Evolutionary conservation across 2,329 filamentous ascomycete species (phyloP), one percentile per base, ranked within the genome.

Genomic region (Alternaria infectoria): DNA sequence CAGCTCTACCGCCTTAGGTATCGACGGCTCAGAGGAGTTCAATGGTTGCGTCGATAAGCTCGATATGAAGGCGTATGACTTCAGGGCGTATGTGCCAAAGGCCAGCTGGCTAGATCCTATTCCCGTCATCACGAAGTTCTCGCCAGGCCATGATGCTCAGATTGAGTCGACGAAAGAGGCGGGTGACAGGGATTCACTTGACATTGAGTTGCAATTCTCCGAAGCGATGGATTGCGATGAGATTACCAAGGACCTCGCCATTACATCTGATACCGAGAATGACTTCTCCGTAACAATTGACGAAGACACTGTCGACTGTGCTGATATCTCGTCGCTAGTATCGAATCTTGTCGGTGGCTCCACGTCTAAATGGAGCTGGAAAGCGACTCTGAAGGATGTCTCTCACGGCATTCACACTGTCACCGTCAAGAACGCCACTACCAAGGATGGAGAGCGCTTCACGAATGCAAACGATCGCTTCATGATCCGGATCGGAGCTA

Each of bases 321-420:
- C 25, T 25, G 25, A 28, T 15, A 32, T 28, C 4, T 32, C 49
- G 6, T 30, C 49, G 12, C 19, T 23, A 13, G 44, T 23, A 9
- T 46, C 44, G 21, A 23, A 2, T 46, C 21, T 46, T 25, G 44
- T 46, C 19, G 44, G 44, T 21, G 44, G 44, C 13, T 46, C 21
- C 10, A 19, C 1, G 0, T 46, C 44, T 0, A 23, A 30, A 51
- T 51, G 49, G 86, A 79, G 78, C 15, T 87, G 85, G 77, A 82
- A 79, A 3, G 85, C 84, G 13, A 86, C 80, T 7, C 73, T 91
- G 25, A 81, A 79, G 9, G 84, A 86, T 50, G 86, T 90, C 1
- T 84, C 86, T 9, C 86, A 91, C 63, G 89, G 89, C 28, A 80
- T 91, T 19, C 86, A 91, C 71, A 81, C 83, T 30, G 71, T 90